Evolutionary conservation across 306 rosid species (phyloP).

Genomic region (Cicer bijugum): DNA sequence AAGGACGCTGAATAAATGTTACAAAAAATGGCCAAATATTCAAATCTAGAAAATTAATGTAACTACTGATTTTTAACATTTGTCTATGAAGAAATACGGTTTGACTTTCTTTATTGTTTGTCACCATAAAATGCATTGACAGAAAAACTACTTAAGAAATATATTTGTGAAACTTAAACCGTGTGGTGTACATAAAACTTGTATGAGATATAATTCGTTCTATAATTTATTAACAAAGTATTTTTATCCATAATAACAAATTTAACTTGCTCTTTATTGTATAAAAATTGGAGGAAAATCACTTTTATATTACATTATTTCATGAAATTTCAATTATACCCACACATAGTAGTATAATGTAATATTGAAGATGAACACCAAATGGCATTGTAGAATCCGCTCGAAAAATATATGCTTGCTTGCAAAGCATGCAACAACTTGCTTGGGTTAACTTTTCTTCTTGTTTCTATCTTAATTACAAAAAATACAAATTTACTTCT

Average conservation of each 20-base stretch:
- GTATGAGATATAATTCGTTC: too few relatives aligned
- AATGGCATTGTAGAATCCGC: slow-evolving; percentile 38
- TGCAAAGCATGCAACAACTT: slow-evolving; percentile 10
- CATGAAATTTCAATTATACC: neutral
- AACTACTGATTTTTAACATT: too few relatives aligned
- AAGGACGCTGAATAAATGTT: too few relatives aligned
- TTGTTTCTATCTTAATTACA: neutral
- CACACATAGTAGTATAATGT: too few relatives aligned
- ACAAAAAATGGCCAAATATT: too few relatives aligned
- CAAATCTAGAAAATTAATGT: too few relatives aligned
- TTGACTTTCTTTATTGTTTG: neutral
- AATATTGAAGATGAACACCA: slow-evolving; percentile 9
- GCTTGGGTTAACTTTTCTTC: neutral
- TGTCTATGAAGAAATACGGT: neutral
- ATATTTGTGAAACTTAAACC: neutral
- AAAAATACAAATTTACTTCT: neutral
- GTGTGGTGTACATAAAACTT: too few relatives aligned
- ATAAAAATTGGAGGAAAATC: neutral
- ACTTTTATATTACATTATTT: neutral
- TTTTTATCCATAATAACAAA: too few relatives aligned
- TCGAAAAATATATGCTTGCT: neutral
- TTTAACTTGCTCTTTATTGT: too few relatives aligned
- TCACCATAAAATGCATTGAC: neutral
- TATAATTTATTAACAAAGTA: too few relatives aligned
- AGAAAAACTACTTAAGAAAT: neutral